Evolutionary conservation across 2,329 filamentous ascomycete species (phyloP).

Genomic region (Waltergamsia citrina): DNA sequence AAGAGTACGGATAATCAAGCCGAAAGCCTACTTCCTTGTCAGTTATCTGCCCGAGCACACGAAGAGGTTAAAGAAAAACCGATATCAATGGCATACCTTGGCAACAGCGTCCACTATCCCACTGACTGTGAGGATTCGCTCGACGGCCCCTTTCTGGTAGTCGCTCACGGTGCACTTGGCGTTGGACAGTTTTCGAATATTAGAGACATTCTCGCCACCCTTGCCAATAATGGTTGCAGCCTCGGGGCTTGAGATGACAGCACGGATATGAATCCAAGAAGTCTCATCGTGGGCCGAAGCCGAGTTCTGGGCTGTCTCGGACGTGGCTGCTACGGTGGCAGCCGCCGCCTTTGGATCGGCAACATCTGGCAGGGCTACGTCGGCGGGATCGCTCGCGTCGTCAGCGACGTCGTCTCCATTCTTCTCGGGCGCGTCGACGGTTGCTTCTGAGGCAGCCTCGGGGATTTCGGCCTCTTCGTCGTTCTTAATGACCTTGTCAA

Average conservation of each 20-base stretch:
- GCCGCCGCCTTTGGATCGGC: conserved; percentile 28
- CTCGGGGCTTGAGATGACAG: conserved; percentile 94
- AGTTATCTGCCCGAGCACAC: conserved; percentile 10
- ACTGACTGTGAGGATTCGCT: conserved; percentile 95
- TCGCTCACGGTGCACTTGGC: conserved; percentile 99
- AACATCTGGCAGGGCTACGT: conserved; percentile 13
- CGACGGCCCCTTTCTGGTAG: conserved; percentile 92
- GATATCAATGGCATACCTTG: conserved; percentile 55
- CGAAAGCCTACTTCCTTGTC: conserved; percentile 64
- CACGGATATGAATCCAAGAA: conserved; percentile 92
- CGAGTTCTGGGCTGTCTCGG: conserved; percentile 27
- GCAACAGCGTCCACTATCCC: conserved; percentile 93
- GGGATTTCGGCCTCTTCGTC: conserved; percentile 41
- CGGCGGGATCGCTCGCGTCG: conserved; percentile 27
- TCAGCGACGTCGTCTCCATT: conserved; percentile 41
- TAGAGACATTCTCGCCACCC: conserved; percentile 95
- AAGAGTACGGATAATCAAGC: conserved; percentile 92
- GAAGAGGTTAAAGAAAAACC: background rate
- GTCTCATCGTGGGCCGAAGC: conserved; percentile 73
- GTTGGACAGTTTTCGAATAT: conserved; percentile 88
- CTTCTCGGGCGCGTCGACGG: conserved; percentile 28
- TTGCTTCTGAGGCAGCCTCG: conserved; percentile 18
- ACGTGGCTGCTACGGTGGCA: conserved; percentile 25
- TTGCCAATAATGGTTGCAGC: conserved; percentile 98
- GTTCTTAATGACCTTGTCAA: conserved; percentile 80